Conservation (phyloP, 441 rosid genomes). For the Croton setiger region DNA sequence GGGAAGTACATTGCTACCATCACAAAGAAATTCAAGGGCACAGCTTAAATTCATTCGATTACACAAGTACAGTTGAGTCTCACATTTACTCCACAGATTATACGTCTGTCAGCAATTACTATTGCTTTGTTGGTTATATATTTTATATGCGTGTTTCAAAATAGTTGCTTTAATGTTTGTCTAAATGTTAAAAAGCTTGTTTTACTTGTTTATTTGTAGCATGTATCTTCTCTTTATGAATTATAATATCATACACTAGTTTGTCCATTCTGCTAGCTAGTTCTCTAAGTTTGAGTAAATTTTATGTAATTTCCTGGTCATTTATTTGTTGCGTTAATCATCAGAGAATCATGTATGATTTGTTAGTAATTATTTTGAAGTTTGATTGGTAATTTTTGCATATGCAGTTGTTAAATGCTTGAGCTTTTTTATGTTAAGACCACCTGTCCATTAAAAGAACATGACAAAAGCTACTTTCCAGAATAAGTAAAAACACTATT, state of each 20-base stretch:
- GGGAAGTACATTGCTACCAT: slow-evolving; percentile 82
- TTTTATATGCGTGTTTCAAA: slow-evolving; percentile 24
- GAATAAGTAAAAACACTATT: neutral
- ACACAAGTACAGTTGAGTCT: slow-evolving; percentile 15
- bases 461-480: slow-evolving; percentile 2
- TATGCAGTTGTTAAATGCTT: neutral
- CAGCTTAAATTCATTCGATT: slow-evolving; percentile 31
- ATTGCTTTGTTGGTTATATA: slow-evolving; percentile 20
- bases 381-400: neutral
- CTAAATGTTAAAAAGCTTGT: slow-evolving; percentile 21
- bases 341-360: too few species aligned
- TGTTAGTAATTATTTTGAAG: neutral
- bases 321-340: too few species aligned
- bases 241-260: neutral
- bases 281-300: too few species aligned
- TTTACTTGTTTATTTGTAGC: neutral
- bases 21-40: slow-evolving; percentile 79
- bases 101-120: slow-evolving; percentile 28
- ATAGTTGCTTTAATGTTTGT: slow-evolving; percentile 14
- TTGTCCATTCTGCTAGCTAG: too few species aligned
- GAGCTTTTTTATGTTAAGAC: neutral
- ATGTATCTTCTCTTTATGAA: neutral
- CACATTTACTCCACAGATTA: slow-evolving; percentile 17
- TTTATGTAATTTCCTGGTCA: too few species aligned
- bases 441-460: neutral